A percentile compares a stretch with the other conserved stretches of the same genome.
Evolutionary conservation across 208 protist species (phyloP).

Genomic region (Acanthamoeba rhysodes): DNA sequence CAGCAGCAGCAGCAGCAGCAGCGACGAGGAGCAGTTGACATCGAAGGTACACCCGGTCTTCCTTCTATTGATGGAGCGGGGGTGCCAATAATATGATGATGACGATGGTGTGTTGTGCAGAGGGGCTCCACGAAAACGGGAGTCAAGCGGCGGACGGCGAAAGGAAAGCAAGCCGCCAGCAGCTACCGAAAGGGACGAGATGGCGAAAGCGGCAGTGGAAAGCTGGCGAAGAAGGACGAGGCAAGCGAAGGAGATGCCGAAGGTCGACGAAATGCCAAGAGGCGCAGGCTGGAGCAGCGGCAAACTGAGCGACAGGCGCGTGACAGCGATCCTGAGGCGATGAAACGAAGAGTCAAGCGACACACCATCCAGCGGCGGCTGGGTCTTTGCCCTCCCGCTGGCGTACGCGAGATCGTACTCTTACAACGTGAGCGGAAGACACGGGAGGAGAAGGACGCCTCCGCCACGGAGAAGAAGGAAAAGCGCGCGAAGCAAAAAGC

Average conservation of each 20-base stretch:
- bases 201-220: too few relatives aligned
- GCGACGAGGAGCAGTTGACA: not conserved
- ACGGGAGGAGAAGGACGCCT: too few relatives aligned
- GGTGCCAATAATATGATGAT: too few relatives aligned
- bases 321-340: not conserved
- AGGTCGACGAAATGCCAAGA: not conserved
- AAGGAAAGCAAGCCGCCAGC: not conserved
- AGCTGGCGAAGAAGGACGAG: not conserved
- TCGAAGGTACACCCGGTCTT: not conserved
- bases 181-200: not conserved
- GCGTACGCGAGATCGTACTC: not conserved
- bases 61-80: too few relatives aligned
- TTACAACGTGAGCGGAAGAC: not conserved
- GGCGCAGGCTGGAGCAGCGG: not conserved
- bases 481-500: not conserved
- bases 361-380: not conserved
- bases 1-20: not conserved
- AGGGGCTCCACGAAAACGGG: too few relatives aligned
- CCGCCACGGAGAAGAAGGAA: not conserved
- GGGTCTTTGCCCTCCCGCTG: not conserved
- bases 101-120: too few relatives aligned
- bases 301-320: not conserved
- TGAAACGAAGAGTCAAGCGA: not conserved
- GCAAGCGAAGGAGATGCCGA: conserved; percentile 1
- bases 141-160: not conserved